Percentiles rank a stretch among this genome's conserved stretches.
Evolutionary conservation across 2,329 filamentous ascomycete genomes (phyloP).

Genomic region (Teratosphaeriaceae sp.): DNA sequence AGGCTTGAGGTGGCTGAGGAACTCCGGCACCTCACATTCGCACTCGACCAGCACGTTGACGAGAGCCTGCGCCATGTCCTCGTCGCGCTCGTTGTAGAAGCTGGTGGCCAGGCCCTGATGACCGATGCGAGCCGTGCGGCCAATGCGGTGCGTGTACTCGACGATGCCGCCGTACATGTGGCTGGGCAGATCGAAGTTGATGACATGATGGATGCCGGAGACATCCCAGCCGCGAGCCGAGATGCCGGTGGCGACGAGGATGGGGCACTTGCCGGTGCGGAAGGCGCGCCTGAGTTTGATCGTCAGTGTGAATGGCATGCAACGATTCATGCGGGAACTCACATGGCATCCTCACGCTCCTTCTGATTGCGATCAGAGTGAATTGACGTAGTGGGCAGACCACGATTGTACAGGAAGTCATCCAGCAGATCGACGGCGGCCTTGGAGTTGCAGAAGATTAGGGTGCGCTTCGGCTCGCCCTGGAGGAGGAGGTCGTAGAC

Average conservation of each 20-base stretch:
- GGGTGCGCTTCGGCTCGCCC: slow-evolving; percentile 65
- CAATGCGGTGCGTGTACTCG: slow-evolving; percentile 92
- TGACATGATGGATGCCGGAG: slow-evolving; percentile 77
- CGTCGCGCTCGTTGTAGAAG: slow-evolving; percentile 76
- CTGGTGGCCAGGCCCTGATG: slow-evolving; percentile 80
- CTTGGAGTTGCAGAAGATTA: slow-evolving; percentile 87
- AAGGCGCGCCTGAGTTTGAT: slow-evolving; percentile 57
- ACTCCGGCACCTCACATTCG: slow-evolving; percentile 72
- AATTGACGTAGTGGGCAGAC: slow-evolving; percentile 78
- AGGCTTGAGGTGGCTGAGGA: slow-evolving; percentile 61
- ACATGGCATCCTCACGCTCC: slow-evolving; percentile 87
- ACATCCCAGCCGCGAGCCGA: slow-evolving; percentile 86
- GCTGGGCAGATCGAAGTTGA: slow-evolving; percentile 86
- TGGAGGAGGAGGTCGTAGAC: slow-evolving; percentile 66
- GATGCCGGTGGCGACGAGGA: slow-evolving; percentile 81
- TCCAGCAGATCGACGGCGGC: slow-evolving; percentile 74
- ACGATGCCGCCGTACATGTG: slow-evolving; percentile 75
- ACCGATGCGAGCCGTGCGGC: slow-evolving; percentile 90
- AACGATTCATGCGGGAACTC: slow-evolving; percentile 28
- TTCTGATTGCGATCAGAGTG: slow-evolving; percentile 80
- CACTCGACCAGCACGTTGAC: slow-evolving; percentile 78
- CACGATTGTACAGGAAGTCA: slow-evolving; percentile 73
- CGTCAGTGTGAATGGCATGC: not conserved
- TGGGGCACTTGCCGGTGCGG: slow-evolving; percentile 64
- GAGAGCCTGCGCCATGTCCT: slow-evolving; percentile 64